These are phyloP conservation scores for Arachnomyces sp. DNA, from an alignment of 2,329 filamentous ascomycete genomes.

Conservation along the genomic window DNA sequence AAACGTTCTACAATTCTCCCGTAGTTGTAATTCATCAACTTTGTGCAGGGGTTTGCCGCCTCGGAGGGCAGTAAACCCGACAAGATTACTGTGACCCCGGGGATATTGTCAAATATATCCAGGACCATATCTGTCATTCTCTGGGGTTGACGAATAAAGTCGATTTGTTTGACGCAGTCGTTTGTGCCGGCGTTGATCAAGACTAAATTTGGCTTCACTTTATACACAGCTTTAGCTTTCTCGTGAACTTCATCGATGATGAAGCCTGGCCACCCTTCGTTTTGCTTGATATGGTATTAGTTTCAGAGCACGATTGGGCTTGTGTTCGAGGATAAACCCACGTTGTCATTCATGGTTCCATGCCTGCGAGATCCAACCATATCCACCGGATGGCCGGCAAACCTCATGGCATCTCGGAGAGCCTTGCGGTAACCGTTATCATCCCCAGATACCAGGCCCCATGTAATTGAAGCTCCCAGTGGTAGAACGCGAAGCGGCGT, in stretches of 20 bases:
- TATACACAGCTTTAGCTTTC: not conserved
- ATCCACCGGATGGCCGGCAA: not conserved
- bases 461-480: constrained; percentile 2
- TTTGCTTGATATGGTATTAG: no score
- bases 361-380: not conserved
- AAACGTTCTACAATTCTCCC: not conserved
- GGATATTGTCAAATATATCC: not conserved
- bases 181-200: constrained; percentile 4
- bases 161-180: not conserved
- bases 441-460: not conserved
- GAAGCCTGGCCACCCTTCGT: not conserved
- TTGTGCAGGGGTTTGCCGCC: not conserved
- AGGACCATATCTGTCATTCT: not conserved
- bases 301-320: no score
- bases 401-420: not conserved
- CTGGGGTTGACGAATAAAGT: not conserved
- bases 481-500: constrained; percentile 16
- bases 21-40: not conserved
- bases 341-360: not conserved
- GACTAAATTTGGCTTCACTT: constrained; percentile 1
- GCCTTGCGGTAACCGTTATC: constrained; percentile 1
- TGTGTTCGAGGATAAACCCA: no score
- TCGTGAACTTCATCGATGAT: not conserved
- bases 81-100: constrained; percentile 1
- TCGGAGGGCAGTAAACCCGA: not conserved